Evolutionary conservation across 192 early-diverging fungal genomes (phyloP).

Genomic region (Coemansia sp.): DNA sequence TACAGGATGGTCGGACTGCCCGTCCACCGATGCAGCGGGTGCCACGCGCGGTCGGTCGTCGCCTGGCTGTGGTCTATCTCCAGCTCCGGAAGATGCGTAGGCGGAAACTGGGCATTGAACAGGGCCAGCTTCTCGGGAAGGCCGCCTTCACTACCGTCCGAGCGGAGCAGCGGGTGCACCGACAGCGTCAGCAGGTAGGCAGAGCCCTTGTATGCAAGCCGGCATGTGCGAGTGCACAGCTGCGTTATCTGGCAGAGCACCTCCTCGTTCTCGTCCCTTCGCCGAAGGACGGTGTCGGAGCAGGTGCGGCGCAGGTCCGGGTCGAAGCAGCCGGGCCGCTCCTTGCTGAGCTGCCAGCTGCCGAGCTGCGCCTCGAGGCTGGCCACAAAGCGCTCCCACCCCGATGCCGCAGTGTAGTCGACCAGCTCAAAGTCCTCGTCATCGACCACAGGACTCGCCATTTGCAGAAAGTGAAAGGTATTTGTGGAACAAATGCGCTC

Average conservation of each 20-base stretch:
- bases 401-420: conserved; percentile 66
- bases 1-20: conserved; percentile 53
- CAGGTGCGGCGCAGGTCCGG: conserved; percentile 28
- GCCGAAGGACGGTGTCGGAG: conserved; percentile 15
- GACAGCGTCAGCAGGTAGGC: conserved; percentile 32
- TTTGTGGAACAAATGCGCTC: too few relatives aligned
- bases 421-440: conserved; percentile 71
- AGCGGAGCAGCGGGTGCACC: conserved; percentile 26
- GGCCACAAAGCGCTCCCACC: conserved; percentile 60
- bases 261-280: conserved; percentile 17
- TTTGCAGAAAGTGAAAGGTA: too few relatives aligned
- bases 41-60: conserved; percentile 32
- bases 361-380: conserved; percentile 56
- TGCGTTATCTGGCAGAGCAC: conserved; percentile 23
- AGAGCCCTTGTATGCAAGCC: conserved; percentile 20
- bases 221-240: conserved; percentile 27
- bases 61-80: conserved; percentile 40
- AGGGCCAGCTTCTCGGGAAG: too few relatives aligned
- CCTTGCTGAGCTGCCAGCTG: conserved; percentile 55
- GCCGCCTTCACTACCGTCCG: too few relatives aligned
- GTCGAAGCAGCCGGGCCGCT: conserved; percentile 47
- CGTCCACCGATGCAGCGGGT: conserved; percentile 68
- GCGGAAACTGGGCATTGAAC: conserved; percentile 39
- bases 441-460: conserved; percentile 29
- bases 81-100: conserved; percentile 36